Evolutionary conservation across 2,329 filamentous ascomycete genomes (phyloP).

Genomic region (Epichloe hybrida): DNA sequence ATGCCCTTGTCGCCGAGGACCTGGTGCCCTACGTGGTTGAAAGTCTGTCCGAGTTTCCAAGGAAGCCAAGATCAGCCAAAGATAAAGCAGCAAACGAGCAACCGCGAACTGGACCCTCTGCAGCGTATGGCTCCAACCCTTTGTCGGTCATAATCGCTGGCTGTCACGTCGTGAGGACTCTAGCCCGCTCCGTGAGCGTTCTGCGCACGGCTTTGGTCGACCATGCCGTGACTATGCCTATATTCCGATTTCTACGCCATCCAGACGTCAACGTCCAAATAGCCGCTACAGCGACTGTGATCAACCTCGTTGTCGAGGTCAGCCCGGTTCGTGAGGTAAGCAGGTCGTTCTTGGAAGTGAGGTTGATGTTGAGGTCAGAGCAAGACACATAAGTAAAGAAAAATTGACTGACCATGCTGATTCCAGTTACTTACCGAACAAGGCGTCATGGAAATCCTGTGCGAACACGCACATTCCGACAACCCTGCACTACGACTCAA

Average conservation of each 20-base stretch:
- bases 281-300: constrained; percentile 71
- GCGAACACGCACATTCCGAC: constrained; percentile 69
- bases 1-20: constrained; percentile 70
- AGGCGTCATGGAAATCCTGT: constrained; percentile 64
- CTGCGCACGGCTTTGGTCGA: constrained; percentile 81
- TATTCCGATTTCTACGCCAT: constrained; percentile 64
- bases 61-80: constrained; percentile 31
- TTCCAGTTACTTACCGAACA: constrained; percentile 56
- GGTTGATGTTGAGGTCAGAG: not conserved
- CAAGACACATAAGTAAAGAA: not conserved
- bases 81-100: constrained; percentile 23
- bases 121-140: constrained; percentile 59
- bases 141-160: constrained; percentile 68
- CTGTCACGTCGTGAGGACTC: constrained; percentile 65
- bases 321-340: constrained; percentile 82
- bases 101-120: constrained; percentile 15
- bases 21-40: constrained; percentile 71
- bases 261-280: constrained; percentile 63
- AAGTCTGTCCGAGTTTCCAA: constrained; percentile 50
- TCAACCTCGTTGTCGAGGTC: constrained; percentile 76
- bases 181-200: constrained; percentile 74
- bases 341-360: constrained; percentile 7
- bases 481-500: constrained; percentile 71
- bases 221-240: constrained; percentile 62
- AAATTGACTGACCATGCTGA: constrained; percentile 8